These are phyloP conservation scores for Thalassiosira ordinaria DNA, from an alignment of 352 stramenopile genomes.

Conservation along the genomic window DNA sequence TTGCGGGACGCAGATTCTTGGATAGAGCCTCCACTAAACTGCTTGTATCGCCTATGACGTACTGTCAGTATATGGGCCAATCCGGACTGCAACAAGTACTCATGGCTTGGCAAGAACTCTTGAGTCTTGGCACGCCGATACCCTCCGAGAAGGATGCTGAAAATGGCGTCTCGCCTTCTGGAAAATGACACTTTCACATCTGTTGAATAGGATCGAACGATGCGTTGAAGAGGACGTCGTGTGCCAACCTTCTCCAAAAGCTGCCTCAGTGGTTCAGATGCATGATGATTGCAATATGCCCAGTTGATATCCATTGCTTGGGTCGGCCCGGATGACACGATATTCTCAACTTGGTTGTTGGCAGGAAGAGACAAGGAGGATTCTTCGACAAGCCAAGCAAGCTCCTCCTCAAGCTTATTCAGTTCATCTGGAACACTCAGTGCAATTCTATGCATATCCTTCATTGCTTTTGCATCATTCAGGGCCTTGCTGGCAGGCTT, in stretches of 20 bases:
- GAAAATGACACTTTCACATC: constrained; percentile 33
- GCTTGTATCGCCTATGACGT: constrained; percentile 25
- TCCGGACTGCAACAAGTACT: constrained; percentile 31
- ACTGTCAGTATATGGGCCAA: constrained; percentile 24
- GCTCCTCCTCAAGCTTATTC: constrained; percentile 18
- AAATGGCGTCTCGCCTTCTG: constrained; percentile 33
- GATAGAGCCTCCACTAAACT: background rate
- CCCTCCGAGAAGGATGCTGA: constrained; percentile 27
- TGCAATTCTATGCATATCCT: too few relatives aligned
- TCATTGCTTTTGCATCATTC: constrained; percentile 7
- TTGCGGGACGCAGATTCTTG: constrained; percentile 10
- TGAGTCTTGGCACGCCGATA: constrained; percentile 35
- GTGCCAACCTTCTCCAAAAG: constrained; percentile 16
- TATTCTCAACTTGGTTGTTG: background rate
- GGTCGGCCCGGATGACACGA: constrained; percentile 30
- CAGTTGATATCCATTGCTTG: constrained; percentile 38
- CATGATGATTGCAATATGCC: constrained; percentile 28
- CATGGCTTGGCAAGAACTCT: constrained; percentile 26
- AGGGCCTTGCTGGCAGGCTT: background rate
- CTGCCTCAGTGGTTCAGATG: constrained; percentile 26
- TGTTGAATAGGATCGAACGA: constrained; percentile 23
- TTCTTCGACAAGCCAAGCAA: constrained; percentile 41
- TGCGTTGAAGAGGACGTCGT: constrained; percentile 22
- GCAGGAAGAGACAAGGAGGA: constrained; percentile 31
- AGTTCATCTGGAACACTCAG: constrained; percentile 15